A percentile compares a stretch with the other conserved stretches of the same genome.
Evolutionary conservation across 306 rosid species (phyloP).

Genomic region (Acmispon strigosus): DNA sequence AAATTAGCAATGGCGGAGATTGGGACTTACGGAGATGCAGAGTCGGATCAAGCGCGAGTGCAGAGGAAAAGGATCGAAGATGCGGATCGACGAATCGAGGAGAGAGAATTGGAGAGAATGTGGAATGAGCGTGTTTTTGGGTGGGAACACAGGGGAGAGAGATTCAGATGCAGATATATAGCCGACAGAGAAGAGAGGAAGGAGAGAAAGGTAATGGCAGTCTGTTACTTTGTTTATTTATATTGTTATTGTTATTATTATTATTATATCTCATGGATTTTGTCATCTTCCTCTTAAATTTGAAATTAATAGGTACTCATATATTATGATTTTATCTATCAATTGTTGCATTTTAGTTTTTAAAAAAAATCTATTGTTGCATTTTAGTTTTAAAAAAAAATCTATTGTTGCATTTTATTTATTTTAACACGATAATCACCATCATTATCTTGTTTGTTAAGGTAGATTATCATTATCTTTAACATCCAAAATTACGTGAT

Average conservation of each 20-base stretch:
- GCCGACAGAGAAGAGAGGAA: conserved; percentile 23
- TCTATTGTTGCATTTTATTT: no score
- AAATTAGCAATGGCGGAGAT: background rate
- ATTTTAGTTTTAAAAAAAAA: no score
- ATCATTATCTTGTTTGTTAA: no score
- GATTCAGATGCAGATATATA: conserved; percentile 16
- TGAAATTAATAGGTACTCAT: background rate
- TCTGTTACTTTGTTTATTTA: background rate
- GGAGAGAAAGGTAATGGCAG: conserved; percentile 11
- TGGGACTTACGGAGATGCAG: conserved; percentile 21
- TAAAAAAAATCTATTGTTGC: no score
- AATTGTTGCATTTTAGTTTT: no score
- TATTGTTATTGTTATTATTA: background rate
- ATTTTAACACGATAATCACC: no score
- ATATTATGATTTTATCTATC: no score
- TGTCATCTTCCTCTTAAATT: background rate
- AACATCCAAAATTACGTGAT: no score
- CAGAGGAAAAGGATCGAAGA: conserved; percentile 14
- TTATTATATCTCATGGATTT: background rate
- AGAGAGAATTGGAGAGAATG: background rate
- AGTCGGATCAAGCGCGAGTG: conserved; percentile 10
- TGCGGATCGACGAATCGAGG: conserved; percentile 13
- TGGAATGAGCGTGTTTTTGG: background rate
- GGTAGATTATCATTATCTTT: no score
- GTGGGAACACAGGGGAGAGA: background rate